A percentile compares a stretch with the other conserved stretches of the same genome.
Evolutionary conservation across 2,329 filamentous ascomycete genomes (phyloP).

Genomic region (Nemania abortiva): DNA sequence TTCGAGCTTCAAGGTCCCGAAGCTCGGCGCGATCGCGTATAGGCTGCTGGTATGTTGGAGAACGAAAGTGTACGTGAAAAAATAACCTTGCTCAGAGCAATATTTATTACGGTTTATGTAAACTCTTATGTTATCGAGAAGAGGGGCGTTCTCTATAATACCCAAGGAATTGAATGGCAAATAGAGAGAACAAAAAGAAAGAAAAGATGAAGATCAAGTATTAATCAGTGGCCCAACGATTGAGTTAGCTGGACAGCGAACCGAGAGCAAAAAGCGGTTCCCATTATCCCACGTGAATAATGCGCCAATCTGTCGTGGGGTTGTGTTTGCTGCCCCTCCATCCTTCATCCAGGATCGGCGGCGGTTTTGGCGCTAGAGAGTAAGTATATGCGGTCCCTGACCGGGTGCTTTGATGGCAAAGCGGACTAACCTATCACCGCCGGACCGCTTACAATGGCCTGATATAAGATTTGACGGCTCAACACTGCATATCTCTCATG

Average conservation of each 20-base stretch:
- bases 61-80: not conserved
- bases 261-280: slow-evolving; percentile 20
- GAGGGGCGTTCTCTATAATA: not conserved
- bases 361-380: slow-evolving; percentile 15
- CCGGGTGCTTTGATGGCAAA: too few species aligned
- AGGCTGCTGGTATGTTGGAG: not conserved
- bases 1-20: not conserved
- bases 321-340: slow-evolving; percentile 32
- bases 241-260: not conserved
- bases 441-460: not conserved
- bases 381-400: slow-evolving; percentile 9
- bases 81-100: slow-evolving; percentile 17
- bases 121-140: not conserved
- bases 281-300: slow-evolving; percentile 35
- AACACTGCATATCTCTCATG: too few species aligned
- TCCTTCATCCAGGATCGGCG: slow-evolving; percentile 32
- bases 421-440: not conserved
- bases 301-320: slow-evolving; percentile 30
- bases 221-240: slow-evolving; percentile 4
- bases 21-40: slow-evolving; percentile 1
- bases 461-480: too few species aligned
- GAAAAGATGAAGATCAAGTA: not conserved
- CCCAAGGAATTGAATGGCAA: not conserved
- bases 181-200: not conserved
- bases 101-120: not conserved